Base-by-base conservation (phyloP, 768 basidiomycete species). In the Kwoniella heveanensis region DNA sequence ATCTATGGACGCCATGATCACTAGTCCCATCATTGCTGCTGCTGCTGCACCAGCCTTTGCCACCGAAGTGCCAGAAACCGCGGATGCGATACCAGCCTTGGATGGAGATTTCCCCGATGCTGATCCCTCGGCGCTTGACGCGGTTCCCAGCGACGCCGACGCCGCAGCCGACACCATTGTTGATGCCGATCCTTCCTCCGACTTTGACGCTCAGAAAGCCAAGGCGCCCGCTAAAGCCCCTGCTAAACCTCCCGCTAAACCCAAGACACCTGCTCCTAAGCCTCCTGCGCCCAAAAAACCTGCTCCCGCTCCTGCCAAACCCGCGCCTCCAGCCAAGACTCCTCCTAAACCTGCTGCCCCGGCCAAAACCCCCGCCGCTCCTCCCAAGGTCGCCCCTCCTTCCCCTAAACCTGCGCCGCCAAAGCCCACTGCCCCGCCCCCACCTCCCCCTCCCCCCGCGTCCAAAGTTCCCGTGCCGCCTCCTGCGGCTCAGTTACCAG, bases 121-220 rank as follows among this genome's bases (percentile, higher is more conserved):
- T 36, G 17, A 22, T 54, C 15, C 53, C 8, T 26, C 53, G 15
- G 53, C 53, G 29, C 32, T 36, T 13, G 53, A 54, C 32, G n/a
- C 29, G 1, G 53, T 30, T 21, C n/a, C 53, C 13, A 13, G 7
- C 6, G 32, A 36, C 13, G 32, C 32, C 6, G 32, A 36, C 13
- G 32, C 32, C 32, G 32, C 32, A 7, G 32, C 32, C 32, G 32
- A 36, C 32, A 36, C 32, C 32, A 36, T 36, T 13, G 32, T 36
- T 13, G 32, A 36, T 36, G 32, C 32, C 6, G 32, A 36, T 36
- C 13, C 32, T 36, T 36, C 32, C 17, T 46, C 56, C 22, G 56
- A 57, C 29, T 39, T 57, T 10, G 56, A 48, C 47, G 56, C 57
- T n/a, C 13, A 48, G 1, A 44, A 57, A 47, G 55, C 55, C 17